phyloP scores from a whole-genome alignment of 768 basidiomycete species.

The Omphalotus guepiniiformis region DNA sequence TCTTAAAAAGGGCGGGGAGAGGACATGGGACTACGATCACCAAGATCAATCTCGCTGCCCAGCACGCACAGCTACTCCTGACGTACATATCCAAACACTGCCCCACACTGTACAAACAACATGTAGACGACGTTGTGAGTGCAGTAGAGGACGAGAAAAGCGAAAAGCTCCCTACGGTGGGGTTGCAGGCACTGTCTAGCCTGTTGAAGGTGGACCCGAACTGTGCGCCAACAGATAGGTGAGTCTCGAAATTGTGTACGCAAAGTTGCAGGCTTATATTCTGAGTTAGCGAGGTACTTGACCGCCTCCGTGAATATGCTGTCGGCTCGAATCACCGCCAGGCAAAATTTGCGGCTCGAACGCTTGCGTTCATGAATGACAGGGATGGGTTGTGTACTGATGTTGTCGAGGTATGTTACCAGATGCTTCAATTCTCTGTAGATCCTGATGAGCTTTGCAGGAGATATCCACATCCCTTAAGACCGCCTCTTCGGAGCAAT shows the following conservation, averaged over 20 bases:
- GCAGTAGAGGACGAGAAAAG: slow-evolving; percentile 62
- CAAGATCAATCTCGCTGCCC: slow-evolving; percentile 27
- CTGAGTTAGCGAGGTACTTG: slow-evolving; percentile 35
- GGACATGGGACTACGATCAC: slow-evolving; percentile 33
- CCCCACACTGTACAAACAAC: slow-evolving; percentile 67
- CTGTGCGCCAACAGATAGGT: slow-evolving; percentile 64
- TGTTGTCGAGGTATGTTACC: slow-evolving; percentile 57
- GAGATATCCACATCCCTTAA: slow-evolving; percentile 51
- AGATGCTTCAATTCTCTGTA: background rate
- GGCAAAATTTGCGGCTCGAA: slow-evolving; percentile 83
- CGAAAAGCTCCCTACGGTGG: slow-evolving; percentile 51
- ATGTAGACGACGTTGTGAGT: slow-evolving; percentile 73
- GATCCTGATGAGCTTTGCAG: slow-evolving; percentile 31
- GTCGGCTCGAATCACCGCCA: slow-evolving; percentile 54
- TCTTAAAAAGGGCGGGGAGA: slow-evolving; percentile 66
- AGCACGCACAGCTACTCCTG: slow-evolving; percentile 50
- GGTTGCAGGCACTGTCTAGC: slow-evolving; percentile 74
- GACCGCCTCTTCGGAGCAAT: slow-evolving; percentile 40
- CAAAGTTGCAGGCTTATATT: background rate
- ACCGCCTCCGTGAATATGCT: slow-evolving; percentile 57
- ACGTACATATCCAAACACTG: slow-evolving; percentile 68
- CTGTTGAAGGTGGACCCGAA: slow-evolving; percentile 50
- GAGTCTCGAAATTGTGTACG: slow-evolving; percentile 21
- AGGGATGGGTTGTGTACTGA: slow-evolving; percentile 45
- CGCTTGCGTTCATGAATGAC: slow-evolving; percentile 57